Base-by-base conservation (phyloP, 352 stramenopile genomes). In the Phytopythium boreale region DNA sequence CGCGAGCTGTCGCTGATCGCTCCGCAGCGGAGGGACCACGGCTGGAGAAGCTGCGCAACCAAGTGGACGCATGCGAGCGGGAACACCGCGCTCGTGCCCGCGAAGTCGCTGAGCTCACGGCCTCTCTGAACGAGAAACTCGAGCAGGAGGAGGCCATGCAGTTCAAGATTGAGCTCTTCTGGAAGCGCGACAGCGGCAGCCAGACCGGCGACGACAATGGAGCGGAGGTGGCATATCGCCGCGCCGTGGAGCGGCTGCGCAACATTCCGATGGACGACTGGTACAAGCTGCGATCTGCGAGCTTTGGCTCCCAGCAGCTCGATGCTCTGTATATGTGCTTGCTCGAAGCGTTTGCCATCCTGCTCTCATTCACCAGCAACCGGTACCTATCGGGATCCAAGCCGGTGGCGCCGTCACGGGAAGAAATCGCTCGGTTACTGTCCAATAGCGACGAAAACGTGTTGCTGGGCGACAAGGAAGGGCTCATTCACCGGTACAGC, bases 371-470 rank as follows among this genome's bases (percentile, higher is more conserved):
- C 50, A 90, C 82, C 1, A 81, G 70, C 31, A 94, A 93, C 53
- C 78, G 76, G 34, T 85, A 87, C 50, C 53, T 92, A 11, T 39
- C 79, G 4, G 70, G 75, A 5, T 59, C 77, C 50, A 57, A 67
- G 34, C 59, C 63, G 47, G 79, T 76, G 59, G 70, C 68, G 22
- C 86, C 86, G 3, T 84, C 72, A 19, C 71, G 66, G 24, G 75
- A 92, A 17, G 80, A 94, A 64, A 34, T 94, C 4, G 71, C 89
- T 62, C 80, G 75, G 49, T 53, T 94, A 55, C 72, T 94, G 17
- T 90, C 80, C 3, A 93, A 71, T 41, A 92, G 75, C 64, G 77
- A 89, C n/a, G 86, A 94, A 22, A 94, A 94, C 56, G 86, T 92
- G 44, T 68, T 80, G 37, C 53, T 94, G n/a, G 86, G 86, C 20